Conservation (phyloP, 2,329 filamentous ascomycete species). For the Rutstroemia sydowiana region DNA sequence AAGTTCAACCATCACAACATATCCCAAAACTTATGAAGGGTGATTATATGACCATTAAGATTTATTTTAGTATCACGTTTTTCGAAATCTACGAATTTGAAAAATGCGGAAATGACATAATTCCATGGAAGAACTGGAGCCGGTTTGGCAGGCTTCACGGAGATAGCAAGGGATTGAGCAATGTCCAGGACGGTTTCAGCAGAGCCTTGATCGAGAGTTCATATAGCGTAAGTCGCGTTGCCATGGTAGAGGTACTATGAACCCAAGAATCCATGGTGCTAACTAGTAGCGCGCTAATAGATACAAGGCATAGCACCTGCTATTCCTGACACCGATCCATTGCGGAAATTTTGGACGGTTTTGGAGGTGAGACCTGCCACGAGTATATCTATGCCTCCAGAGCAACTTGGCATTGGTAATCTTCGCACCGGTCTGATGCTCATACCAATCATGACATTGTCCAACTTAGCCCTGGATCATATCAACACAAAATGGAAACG, state of each 20-base stretch:
- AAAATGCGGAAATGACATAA: background rate
- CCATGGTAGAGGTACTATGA: no score
- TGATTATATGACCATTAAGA: background rate
- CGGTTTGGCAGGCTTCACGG: background rate
- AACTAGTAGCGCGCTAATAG: background rate
- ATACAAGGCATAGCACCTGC: no score
- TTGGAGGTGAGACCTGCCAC: no score
- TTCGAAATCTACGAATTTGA: no score
- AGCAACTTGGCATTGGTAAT: no score
- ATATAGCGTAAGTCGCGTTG: background rate
- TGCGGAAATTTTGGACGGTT: no score
- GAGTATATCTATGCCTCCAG: no score
- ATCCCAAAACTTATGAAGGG: background rate
- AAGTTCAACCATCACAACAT: background rate
- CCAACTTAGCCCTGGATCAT: background rate
- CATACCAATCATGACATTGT: no score
- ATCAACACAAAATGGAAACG: background rate
- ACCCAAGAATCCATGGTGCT: no score
- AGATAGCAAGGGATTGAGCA: background rate
- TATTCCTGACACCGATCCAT: no score
- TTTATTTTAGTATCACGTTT: background rate
- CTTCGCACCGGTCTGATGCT: no score
- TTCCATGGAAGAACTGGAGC: background rate
- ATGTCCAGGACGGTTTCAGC: background rate
- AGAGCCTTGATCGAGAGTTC: background rate